These are phyloP conservation scores for Copromyces sp. DNA, from an alignment of 495 filamentous ascomycete species.

Conservation along the genomic window DNA sequence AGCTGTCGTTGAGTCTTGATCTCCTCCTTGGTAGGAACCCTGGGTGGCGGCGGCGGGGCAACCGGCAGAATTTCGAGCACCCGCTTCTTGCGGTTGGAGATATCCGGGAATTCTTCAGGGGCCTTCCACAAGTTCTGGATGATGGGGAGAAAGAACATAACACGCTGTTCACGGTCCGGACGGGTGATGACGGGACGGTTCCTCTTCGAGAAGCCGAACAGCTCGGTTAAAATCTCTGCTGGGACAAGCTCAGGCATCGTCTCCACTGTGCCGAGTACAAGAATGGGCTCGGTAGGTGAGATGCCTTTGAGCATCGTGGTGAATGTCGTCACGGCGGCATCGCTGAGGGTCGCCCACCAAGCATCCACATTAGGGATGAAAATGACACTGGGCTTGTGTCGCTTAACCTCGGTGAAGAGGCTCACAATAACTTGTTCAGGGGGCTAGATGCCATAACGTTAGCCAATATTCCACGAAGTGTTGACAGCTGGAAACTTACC, in stretches of 20 bases:
- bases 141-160: constrained; percentile 66
- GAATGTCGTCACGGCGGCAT: constrained; percentile 60
- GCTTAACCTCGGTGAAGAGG: constrained; percentile 80
- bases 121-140: constrained; percentile 62
- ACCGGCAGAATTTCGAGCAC: constrained; percentile 65
- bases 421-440: constrained; percentile 81
- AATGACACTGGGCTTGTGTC: constrained; percentile 92
- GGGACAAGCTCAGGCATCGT: constrained; percentile 41
- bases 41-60: constrained; percentile 59
- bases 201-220: constrained; percentile 76
- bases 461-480: constrained; percentile 9
- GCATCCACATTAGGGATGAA: constrained; percentile 82
- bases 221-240: constrained; percentile 52
- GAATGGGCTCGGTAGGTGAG: constrained; percentile 75
- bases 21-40: constrained; percentile 59
- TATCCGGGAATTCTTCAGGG: constrained; percentile 79
- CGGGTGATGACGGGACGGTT: constrained; percentile 59
- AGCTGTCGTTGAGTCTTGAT: constrained; percentile 67
- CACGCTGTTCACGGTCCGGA: constrained; percentile 52
- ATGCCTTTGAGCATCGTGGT: constrained; percentile 64
- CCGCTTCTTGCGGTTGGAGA: constrained; percentile 72
- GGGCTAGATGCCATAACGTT: constrained; percentile 34
- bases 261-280: constrained; percentile 77
- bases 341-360: constrained; percentile 69
- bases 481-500: constrained; percentile 41